These are phyloP conservation scores for Brasenia schreberi DNA, from an alignment of 164 flowering plant species.

Conservation along the genomic window DNA sequence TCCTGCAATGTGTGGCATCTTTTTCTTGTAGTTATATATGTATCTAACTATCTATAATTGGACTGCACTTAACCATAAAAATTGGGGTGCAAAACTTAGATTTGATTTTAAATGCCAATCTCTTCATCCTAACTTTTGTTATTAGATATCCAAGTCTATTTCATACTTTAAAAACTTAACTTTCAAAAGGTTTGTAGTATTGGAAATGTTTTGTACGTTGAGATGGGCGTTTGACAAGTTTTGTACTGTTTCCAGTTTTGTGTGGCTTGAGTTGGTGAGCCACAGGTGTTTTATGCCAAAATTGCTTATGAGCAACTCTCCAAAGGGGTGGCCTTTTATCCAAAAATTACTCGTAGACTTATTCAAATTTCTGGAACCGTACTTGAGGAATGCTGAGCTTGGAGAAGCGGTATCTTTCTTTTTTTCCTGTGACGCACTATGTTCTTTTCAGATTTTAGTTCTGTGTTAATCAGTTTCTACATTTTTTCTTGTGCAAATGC, in stretches of 20 bases:
- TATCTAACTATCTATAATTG: too few species aligned
- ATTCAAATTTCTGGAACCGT: slow-evolving; percentile 94
- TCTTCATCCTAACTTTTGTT: too few species aligned
- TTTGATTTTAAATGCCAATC: too few species aligned
- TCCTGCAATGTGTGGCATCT: too few species aligned
- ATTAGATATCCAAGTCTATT: too few species aligned
- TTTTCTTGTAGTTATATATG: too few species aligned
- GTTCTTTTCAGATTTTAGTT: background rate
- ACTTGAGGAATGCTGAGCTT: slow-evolving; percentile 78
- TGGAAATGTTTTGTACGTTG: too few species aligned
- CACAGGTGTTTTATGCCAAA: slow-evolving; percentile 97
- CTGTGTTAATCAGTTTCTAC: background rate
- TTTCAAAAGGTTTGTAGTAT: too few species aligned
- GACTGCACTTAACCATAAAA: too few species aligned
- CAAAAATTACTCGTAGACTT: slow-evolving; percentile 80
- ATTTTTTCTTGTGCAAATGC: slow-evolving; percentile 2
- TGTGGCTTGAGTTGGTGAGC: slow-evolving; percentile 96
- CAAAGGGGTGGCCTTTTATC: slow-evolving; percentile 83
- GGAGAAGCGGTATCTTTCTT: slow-evolving; percentile 51
- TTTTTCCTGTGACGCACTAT: background rate
- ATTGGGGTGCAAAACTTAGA: too few species aligned
- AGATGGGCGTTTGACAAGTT: background rate
- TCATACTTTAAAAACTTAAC: too few species aligned
- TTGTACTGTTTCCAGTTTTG: slow-evolving; percentile 49
- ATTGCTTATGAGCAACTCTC: slow-evolving; percentile 59